Base-by-base conservation (phyloP, 2,329 filamentous ascomycete genomes). In the Mycogone perniciosa region DNA sequence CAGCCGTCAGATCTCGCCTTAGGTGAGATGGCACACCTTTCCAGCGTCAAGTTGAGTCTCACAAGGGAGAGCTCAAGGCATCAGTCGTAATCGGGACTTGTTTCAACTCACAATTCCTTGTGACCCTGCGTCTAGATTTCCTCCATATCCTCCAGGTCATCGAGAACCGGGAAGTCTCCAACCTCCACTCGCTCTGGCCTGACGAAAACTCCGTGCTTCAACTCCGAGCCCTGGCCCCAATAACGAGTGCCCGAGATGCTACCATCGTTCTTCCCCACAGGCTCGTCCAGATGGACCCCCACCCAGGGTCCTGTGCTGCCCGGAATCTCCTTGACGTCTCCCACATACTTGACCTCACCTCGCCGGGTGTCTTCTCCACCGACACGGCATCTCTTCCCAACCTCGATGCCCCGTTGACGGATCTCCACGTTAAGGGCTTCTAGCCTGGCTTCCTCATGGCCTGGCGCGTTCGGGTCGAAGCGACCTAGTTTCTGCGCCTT, bases 401-500 rank as follows among this genome's bases (percentile, higher is more conserved):
- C 75, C 47, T 69, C 72, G 57, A 88, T 85, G 70, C 85, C 84
- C 66, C 85, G 81, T 50, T 79, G 77, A 56, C 78, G 73, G 57
- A 96, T 76, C 63, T 95, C 89, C 50, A 80, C 79, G 57, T 84
- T 76, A 39, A 85, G 77, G 37, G 84, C 84, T 11, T 80, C 77
- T 51, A 87, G 73, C 66, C 88, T 88, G 56, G 88, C 80, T 64
- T 88, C 77, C 65, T 90, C 85, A 26, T 86, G 80, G 54, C 76
- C 81, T 13, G 87, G 83, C 6, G 90, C 89, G 60, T 85, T 77
- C 9, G 93, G 93, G 65, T 97, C 89, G 70, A 99, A 99, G 34
- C 93, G 88, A 46, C 93, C 93, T n/a, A 97, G 81, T 67, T 95
- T 91, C 68, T 96, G 85, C n/a, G 83, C 75, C 72, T 88, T 92